phyloP scores from a whole-genome alignment of 768 basidiomycete species.

The Boletus tomentosulus region DNA sequence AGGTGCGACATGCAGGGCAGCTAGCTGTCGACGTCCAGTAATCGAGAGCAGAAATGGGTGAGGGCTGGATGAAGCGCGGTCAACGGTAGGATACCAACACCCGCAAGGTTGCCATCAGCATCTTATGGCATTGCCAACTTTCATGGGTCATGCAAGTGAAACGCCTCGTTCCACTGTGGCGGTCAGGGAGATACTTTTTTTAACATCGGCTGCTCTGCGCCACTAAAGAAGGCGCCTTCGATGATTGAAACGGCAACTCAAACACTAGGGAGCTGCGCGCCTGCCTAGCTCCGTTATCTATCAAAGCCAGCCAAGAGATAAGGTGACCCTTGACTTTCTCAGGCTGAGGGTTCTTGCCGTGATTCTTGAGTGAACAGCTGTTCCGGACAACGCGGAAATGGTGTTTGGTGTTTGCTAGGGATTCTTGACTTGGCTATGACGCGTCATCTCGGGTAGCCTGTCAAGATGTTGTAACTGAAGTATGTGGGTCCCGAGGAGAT shows the following conservation, averaged over 20 bases:
- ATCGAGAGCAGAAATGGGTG: background rate
- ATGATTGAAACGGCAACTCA: background rate
- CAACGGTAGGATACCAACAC: no score
- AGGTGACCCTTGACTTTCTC: background rate
- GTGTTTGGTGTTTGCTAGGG: no score
- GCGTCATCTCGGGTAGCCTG: no score
- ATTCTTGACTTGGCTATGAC: no score
- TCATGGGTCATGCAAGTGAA: background rate
- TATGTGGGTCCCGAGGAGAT: background rate
- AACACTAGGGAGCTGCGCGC: background rate
- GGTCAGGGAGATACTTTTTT: background rate
- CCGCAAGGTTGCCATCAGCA: no score
- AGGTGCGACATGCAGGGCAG: no score
- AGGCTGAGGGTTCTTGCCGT: background rate
- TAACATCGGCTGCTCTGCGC: background rate
- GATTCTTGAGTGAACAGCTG: background rate
- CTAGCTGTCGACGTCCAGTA: background rate
- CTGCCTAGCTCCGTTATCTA: background rate
- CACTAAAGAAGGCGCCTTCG: background rate
- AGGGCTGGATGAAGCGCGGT: no score
- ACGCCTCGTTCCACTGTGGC: background rate
- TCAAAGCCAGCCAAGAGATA: background rate
- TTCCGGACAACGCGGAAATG: background rate
- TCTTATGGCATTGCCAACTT: no score
- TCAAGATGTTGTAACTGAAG: background rate